Base-by-base conservation (phyloP, 495 filamentous ascomycete species). In the Talaromyces wortmannii region DNA sequence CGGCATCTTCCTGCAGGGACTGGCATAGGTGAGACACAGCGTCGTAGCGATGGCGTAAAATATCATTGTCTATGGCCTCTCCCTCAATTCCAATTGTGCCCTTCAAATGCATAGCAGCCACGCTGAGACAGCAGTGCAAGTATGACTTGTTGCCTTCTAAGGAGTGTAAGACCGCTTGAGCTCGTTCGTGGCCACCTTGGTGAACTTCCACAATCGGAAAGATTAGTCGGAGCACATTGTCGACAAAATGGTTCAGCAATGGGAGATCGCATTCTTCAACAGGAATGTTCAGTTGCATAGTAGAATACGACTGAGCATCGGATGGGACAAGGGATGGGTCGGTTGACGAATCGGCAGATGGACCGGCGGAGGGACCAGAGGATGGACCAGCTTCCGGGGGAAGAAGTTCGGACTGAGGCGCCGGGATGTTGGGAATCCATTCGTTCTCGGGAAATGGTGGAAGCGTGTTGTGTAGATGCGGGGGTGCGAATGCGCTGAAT, bases 81-180 rank as follows among this genome's bases (percentile, higher is more conserved):
- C 81, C 83, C 44, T 77, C 72, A 16, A 89, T 67, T 31, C 84
- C 72, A 57, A 75, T 72, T 0, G 86, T 88, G 0, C 89, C 85
- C 76, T 97, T 97, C 62, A 87, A 84, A 70, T 98, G 94, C 61
- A 95, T 88, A n/a, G 92, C 92, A 12, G 94, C 80, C 58, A 96
- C 92, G 76, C 91, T 96, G 55, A 98, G 76, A 71, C 94, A 97
- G 72, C 92, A 97, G 73, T 96, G 92, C 15, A 96, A 78, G 69
- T 97, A 98, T 57, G 82, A 88, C 65, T 90, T 91, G 80, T 97
- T 98, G 51, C 80, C 88, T 63, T 91, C 87, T 23, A 98, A 75
- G 16, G 92, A 85, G 2, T 84, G 88, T 3, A 98, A 78, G 61
- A 98, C 85, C 33, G 95, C 82, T 57, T 90, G 83, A 0, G 88